Percentiles rank a stretch among this genome's conserved stretches.
Conservation (phyloP, 2,329 filamentous ascomycete species). For the Pseudogymnoascus sp. region DNA sequence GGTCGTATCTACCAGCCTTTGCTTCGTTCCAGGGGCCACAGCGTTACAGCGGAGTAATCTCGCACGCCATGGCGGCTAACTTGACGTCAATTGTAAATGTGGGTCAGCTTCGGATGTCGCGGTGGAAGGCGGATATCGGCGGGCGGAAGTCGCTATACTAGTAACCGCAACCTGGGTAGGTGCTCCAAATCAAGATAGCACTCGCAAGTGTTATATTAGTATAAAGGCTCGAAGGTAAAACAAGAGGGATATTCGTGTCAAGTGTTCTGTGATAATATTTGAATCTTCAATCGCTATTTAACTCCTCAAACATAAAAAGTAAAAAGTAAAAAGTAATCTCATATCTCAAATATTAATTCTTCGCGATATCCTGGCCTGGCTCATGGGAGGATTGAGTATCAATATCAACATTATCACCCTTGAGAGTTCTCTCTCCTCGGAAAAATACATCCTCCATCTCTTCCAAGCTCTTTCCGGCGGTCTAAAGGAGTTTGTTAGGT, state of each 20-base stretch:
- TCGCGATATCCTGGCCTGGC: not conserved
- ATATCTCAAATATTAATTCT: not conserved
- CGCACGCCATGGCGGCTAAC: conserved; percentile 2
- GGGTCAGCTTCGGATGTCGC: conserved; percentile 1
- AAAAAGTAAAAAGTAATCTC: not conserved
- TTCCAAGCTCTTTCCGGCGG: not conserved
- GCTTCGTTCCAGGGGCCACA: not conserved
- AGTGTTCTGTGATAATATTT: not conserved
- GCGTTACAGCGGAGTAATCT: not conserved
- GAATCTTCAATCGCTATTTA: not conserved
- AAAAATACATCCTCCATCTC: not conserved
- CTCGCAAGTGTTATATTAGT: not conserved
- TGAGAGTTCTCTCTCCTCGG: conserved; percentile 65
- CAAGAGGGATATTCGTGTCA: not conserved
- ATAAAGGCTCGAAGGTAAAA: not conserved
- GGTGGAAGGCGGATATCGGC: not conserved
- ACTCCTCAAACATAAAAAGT: too few species aligned
- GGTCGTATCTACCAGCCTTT: not conserved
- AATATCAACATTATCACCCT: conserved; percentile 91
- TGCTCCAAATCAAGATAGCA: not conserved
- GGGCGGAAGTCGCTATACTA: not conserved
- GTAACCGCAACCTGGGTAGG: not conserved
- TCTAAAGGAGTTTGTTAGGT: not conserved
- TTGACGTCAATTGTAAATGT: not conserved
- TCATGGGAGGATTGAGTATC: conserved; percentile 34